phyloP scores from a whole-genome alignment of 345 rosid genomes.

The Salix suchowensis region DNA sequence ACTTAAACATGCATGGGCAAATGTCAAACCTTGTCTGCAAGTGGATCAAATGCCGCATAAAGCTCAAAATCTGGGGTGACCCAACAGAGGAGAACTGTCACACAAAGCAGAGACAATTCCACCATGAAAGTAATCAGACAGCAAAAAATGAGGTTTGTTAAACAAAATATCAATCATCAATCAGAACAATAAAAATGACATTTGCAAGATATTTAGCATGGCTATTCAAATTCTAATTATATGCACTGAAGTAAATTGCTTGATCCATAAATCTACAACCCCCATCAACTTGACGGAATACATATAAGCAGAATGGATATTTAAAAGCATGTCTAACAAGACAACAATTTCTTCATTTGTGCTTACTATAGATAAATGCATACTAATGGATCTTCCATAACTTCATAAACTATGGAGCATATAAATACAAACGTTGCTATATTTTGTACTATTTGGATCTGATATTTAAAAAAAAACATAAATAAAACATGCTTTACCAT shows the following conservation, averaged over 20 bases:
- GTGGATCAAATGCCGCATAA: constrained; percentile 97
- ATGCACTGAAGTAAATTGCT: not conserved
- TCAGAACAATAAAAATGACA: not conserved
- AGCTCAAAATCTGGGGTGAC: constrained; percentile 94
- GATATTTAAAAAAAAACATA: not conserved
- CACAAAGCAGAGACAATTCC: constrained; percentile 4
- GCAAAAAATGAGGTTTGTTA: not conserved
- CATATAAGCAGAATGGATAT: not conserved
- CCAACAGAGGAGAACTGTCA: constrained; percentile 93
- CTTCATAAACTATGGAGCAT: not conserved
- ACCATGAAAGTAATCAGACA: not conserved
- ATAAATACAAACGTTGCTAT: not conserved
- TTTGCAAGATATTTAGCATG: not conserved
- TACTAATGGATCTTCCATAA: not conserved
- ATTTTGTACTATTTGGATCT: not conserved
- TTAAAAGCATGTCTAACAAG: not conserved
- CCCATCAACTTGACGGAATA: not conserved
- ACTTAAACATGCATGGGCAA: not conserved
- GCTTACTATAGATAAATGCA: not conserved
- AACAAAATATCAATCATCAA: not conserved
- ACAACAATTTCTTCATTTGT: not conserved
- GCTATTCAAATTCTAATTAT: not conserved
- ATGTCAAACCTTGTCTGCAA: constrained; percentile 79
- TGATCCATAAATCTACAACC: not conserved
- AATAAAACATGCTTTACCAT: constrained; percentile 37